Evolutionary conservation across 179 eudicot genomes (phyloP), one percentile per base, ranked within the genome.

Genomic region (Patellifolia procumbens): DNA sequence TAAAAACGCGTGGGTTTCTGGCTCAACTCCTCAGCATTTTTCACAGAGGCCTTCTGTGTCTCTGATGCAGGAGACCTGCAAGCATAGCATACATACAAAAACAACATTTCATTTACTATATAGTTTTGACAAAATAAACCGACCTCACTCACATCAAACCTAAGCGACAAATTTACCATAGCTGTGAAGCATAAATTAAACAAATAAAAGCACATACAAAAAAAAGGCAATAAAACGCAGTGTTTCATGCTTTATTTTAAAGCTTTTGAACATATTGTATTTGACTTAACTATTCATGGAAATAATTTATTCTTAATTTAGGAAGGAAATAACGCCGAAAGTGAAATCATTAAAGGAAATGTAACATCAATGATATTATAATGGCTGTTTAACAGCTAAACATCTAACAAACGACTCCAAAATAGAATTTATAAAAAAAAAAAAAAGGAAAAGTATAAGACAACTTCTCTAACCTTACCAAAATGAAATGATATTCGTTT

Each of bases 81-180:
- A 39, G n/a, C n/a, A n/a, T n/a, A n/a, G n/a, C 24, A 63, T 17
- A 48, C 32, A 49, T n/a, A 63, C 70, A 64, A 74, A 74, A 74
- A 26, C 61, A 31, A 64, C 78, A 48, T 48, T 63, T 64, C 62
- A 72, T 64, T 58, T 37, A 63, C 76, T 52, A 39, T 39, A 39
- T 75, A n/a, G 26, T 20, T 78, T 71, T 51, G 35, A 22, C 63
- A 5, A 8, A 62, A 45, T 28, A 72, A 78, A 78, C n/a, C 63
- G 70, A 71, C 80, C 31, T 19, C 15, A 22, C 67, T 10, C 31
- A 12, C 2, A 76, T 55, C 28, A 16, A 28, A 31, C 56, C 43
- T 58, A 5, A 35, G 17, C 15, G 22, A 43, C 49, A 63, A 17
- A 17, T 9, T 15, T 32, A 61, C 65, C 65, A 29, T 59, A 31